These are phyloP conservation scores for Chaetoscypha palmicola DNA, from an alignment of 2,329 filamentous ascomycete species.

Conservation along the genomic window DNA sequence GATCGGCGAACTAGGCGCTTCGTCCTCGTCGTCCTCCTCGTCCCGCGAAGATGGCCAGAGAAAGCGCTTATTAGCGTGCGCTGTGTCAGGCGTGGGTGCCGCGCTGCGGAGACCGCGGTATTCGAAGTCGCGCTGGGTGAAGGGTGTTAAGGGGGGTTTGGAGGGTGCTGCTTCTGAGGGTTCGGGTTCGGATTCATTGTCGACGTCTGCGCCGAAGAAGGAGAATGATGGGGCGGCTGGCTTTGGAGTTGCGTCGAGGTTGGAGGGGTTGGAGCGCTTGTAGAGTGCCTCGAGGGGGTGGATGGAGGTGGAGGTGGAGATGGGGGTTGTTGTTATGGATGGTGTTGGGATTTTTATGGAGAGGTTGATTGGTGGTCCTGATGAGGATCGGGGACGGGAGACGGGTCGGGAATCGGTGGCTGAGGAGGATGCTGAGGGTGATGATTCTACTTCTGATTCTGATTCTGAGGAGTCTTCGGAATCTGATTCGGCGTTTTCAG, in stretches of 20 bases:
- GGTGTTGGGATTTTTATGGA: constrained; percentile 40
- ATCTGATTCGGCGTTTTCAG: constrained; percentile 11
- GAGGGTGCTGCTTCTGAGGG: constrained; percentile 39
- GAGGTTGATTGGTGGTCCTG: constrained; percentile 43
- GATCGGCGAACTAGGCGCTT: constrained; percentile 21
- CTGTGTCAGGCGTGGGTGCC: constrained; percentile 91
- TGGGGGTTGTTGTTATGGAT: constrained; percentile 36
- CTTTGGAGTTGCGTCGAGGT: constrained; percentile 33
- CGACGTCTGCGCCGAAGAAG: constrained; percentile 61
- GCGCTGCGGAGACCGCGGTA: constrained; percentile 73
- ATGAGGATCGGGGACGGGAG: constrained; percentile 36
- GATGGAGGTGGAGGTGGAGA: constrained; percentile 38
- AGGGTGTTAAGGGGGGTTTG: constrained; percentile 69
- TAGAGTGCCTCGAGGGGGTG: constrained; percentile 91
- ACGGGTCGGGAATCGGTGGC: constrained; percentile 12
- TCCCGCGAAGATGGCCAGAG: constrained; percentile 43
- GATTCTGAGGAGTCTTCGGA: constrained; percentile 6
- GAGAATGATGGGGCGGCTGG: constrained; percentile 58
- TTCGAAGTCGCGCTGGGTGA: constrained; percentile 70
- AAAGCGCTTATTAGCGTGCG: constrained; percentile 61
- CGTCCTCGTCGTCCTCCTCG: constrained; percentile 41
- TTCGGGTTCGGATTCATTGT: constrained; percentile 36
- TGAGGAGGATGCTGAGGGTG: constrained; percentile 2
- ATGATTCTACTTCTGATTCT: neutral
- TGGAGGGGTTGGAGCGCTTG: constrained; percentile 61